These are phyloP conservation scores for Erigeron canadensis DNA, from an alignment of 129 eudicot species.

Conservation along the genomic window DNA sequence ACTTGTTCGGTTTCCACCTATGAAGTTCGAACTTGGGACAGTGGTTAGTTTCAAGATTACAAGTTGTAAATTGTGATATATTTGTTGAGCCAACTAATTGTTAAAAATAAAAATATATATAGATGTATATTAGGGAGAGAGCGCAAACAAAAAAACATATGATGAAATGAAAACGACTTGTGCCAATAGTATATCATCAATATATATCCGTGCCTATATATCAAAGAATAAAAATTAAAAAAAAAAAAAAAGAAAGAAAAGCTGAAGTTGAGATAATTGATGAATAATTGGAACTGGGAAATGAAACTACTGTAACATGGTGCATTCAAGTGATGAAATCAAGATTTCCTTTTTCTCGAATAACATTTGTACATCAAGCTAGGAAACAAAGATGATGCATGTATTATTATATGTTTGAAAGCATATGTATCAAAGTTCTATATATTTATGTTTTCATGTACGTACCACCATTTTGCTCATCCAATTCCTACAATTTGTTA, in stretches of 20 bases:
- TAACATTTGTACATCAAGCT: slow-evolving; percentile 26
- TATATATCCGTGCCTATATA: no score
- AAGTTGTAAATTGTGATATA: no score
- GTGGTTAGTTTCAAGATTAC: no score
- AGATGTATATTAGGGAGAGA: no score
- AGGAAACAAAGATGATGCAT: slow-evolving; percentile 19
- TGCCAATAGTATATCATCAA: slow-evolving; percentile 38
- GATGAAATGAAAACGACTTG: slow-evolving; percentile 42
- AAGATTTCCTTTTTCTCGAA: slow-evolving; percentile 40
- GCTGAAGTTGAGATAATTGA: slow-evolving; percentile 29
- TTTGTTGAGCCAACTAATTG: no score
- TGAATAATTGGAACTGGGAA: slow-evolving; percentile 38
- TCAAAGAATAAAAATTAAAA: no score
- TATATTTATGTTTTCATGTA: slow-evolving; percentile 21
- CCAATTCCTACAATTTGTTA: neutral
- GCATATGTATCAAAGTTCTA: slow-evolving; percentile 23
- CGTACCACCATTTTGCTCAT: slow-evolving; percentile 14
- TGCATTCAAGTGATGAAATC: slow-evolving; percentile 56
- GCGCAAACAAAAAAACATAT: slow-evolving; percentile 36
- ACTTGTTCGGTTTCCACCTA: no score
- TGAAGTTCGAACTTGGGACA: no score
- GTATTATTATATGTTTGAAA: no score
- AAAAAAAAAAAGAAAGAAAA: no score
- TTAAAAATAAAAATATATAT: no score
- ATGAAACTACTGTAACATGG: slow-evolving; percentile 63